phyloP scores from a whole-genome alignment of 257 asterid species.

The Plectranthus barbatus region DNA sequence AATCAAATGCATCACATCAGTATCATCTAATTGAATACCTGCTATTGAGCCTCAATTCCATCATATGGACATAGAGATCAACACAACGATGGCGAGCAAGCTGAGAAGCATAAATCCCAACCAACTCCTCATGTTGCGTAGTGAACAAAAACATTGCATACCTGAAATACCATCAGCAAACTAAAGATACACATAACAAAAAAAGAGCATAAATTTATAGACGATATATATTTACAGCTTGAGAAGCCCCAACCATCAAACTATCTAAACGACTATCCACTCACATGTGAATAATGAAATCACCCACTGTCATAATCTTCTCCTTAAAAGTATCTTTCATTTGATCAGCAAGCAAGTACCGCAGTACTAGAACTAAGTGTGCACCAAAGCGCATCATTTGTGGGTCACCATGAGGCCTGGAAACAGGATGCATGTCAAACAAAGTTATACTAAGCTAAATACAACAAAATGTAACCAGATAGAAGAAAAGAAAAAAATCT shows the following conservation, averaged over 20 bases:
- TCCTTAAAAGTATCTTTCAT: constrained; percentile 74
- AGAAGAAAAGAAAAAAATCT: background rate
- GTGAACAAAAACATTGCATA: constrained; percentile 89
- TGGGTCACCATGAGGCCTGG: constrained; percentile 99
- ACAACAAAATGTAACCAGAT: background rate
- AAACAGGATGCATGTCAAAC: constrained; percentile 17
- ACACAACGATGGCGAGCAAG: constrained; percentile 91
- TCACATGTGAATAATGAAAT: constrained; percentile 89
- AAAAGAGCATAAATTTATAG: background rate
- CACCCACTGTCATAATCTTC: constrained; percentile 87
- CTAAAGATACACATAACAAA: background rate
- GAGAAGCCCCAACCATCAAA: constrained; percentile 5
- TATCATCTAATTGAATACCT: constrained; percentile 37
- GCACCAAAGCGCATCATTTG: constrained; percentile 99
- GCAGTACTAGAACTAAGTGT: constrained; percentile 87
- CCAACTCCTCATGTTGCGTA: constrained; percentile 87
- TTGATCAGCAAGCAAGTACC: constrained; percentile 75
- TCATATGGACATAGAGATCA: constrained; percentile 96
- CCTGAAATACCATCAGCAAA: constrained; percentile 42
- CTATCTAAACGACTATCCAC: constrained; percentile 19
- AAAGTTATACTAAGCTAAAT: constrained; percentile 10
- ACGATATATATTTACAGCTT: background rate
- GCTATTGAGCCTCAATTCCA: constrained; percentile 97
- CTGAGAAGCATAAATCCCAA: constrained; percentile 94
- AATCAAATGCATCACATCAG: background rate